A percentile compares a stretch with the other conserved stretches of the same genome.
Conservation (phyloP, 2,329 filamentous ascomycete genomes). For the Aspergillus persii region DNA sequence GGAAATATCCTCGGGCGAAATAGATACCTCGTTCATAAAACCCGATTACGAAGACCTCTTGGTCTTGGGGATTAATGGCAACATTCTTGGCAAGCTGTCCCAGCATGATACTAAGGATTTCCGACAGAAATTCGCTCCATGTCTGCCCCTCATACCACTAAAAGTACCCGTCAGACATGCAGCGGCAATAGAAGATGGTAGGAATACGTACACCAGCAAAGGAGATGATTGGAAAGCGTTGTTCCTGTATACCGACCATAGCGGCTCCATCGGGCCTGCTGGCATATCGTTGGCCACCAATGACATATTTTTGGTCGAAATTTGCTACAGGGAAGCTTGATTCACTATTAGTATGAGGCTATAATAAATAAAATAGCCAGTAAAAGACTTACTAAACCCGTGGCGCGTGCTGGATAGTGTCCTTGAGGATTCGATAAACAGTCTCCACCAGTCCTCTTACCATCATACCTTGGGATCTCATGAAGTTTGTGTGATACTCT, state of each 20-base stretch:
- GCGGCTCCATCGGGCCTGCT: not conserved
- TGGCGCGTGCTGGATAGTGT: not conserved
- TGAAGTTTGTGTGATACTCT: not conserved
- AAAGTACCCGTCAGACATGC: not conserved
- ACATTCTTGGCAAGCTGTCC: slow-evolving; percentile 9
- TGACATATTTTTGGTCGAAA: not conserved
- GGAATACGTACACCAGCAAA: not conserved
- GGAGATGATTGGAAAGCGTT: slow-evolving; percentile 3
- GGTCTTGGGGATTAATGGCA: not conserved
- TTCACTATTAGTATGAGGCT: not conserved
- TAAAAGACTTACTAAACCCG: no score
- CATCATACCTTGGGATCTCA: not conserved
- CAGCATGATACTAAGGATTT: slow-evolving; percentile 10
- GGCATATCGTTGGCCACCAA: not conserved
- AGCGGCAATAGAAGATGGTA: no score
- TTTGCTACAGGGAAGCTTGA: not conserved
- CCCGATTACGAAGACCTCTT: slow-evolving; percentile 7
- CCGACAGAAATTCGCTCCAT: slow-evolving; percentile 6
- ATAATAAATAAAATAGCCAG: no score
- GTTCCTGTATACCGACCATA: not conserved
- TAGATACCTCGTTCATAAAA: slow-evolving; percentile 1
- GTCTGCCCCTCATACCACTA: slow-evolving; percentile 11
- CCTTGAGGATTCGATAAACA: not conserved
- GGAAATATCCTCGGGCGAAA: slow-evolving; percentile 3
- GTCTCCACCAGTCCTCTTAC: not conserved